Conservation (phyloP, 1,284 basidiomycete genomes). For the Austroboletus niveus region DNA sequence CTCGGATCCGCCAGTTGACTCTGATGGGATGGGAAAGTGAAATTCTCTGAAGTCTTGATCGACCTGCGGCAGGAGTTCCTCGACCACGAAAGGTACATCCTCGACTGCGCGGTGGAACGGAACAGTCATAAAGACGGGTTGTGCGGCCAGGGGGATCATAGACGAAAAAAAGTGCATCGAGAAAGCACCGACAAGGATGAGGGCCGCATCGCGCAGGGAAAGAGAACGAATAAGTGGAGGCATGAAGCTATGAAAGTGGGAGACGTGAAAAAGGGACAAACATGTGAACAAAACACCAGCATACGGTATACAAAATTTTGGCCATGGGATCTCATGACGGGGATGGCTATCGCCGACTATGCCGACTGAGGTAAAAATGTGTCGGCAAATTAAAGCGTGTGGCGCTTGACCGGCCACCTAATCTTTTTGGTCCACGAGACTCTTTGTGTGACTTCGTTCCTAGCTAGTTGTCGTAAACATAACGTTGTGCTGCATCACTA, state of each 20-base stretch:
- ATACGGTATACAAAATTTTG: not conserved
- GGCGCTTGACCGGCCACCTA: not conserved
- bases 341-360: not conserved
- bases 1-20: not conserved
- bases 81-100: slow-evolving; percentile 13
- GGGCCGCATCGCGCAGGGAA: slow-evolving; percentile 46
- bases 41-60: slow-evolving; percentile 9
- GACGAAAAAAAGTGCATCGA: slow-evolving; percentile 49
- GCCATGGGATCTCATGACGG: not conserved
- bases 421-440: not conserved
- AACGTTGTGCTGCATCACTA: not conserved
- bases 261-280: not conserved
- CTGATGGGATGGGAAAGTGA: slow-evolving; percentile 1
- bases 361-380: not conserved
- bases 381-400: not conserved
- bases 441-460: not conserved
- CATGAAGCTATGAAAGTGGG: slow-evolving; percentile 8
- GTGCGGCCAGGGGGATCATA: slow-evolving; percentile 32
- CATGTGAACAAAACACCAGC: not conserved
- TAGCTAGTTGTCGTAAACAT: not conserved
- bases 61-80: slow-evolving; percentile 15
- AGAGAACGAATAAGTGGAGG: slow-evolving; percentile 30
- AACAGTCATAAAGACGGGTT: slow-evolving; percentile 40
- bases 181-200: slow-evolving; percentile 50
- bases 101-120: slow-evolving; percentile 18